Percentiles rank a stretch among this genome's conserved stretches.
Conservation (phyloP, 1,284 basidiomycete species). For the Schizophyllum amplum region DNA sequence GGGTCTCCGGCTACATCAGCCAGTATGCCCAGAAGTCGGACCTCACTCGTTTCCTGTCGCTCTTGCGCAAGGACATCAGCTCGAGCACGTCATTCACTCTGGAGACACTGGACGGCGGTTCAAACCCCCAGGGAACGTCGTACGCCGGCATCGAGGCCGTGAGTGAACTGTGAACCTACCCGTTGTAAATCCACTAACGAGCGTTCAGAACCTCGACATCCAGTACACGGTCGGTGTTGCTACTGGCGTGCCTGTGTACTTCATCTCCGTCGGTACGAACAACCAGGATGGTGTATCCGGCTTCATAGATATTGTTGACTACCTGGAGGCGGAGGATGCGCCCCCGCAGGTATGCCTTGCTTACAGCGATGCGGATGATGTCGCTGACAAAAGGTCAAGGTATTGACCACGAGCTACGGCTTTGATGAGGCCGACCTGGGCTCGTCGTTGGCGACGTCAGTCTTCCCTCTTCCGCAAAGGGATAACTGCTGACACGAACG, state of each 20-base stretch:
- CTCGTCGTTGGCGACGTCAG: slow-evolving; percentile 35
- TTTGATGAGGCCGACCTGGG: slow-evolving; percentile 62
- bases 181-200: no score
- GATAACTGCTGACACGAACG: background rate
- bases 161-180: no score
- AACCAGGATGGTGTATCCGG: slow-evolving; percentile 5
- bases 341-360: slow-evolving; percentile 31
- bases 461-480: background rate
- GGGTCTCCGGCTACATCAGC: slow-evolving; percentile 45
- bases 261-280: slow-evolving; percentile 20
- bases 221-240: slow-evolving; percentile 61
- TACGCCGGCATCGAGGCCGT: slow-evolving; percentile 62
- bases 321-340: slow-evolving; percentile 43
- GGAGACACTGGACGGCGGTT: slow-evolving; percentile 30
- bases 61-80: background rate
- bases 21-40: slow-evolving; percentile 51
- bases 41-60: slow-evolving; percentile 41
- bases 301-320: slow-evolving; percentile 11
- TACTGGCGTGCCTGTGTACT: slow-evolving; percentile 42
- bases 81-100: background rate
- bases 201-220: slow-evolving; percentile 63
- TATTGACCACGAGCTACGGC: slow-evolving; percentile 61
- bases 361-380: slow-evolving; percentile 1
- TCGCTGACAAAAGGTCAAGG: slow-evolving; percentile 21
- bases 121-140: slow-evolving; percentile 49